A percentile compares a stretch with the other conserved stretches of the same genome.
Conservation (phyloP, 345 rosid species). For the Diplotaxis tenuifolia region DNA sequence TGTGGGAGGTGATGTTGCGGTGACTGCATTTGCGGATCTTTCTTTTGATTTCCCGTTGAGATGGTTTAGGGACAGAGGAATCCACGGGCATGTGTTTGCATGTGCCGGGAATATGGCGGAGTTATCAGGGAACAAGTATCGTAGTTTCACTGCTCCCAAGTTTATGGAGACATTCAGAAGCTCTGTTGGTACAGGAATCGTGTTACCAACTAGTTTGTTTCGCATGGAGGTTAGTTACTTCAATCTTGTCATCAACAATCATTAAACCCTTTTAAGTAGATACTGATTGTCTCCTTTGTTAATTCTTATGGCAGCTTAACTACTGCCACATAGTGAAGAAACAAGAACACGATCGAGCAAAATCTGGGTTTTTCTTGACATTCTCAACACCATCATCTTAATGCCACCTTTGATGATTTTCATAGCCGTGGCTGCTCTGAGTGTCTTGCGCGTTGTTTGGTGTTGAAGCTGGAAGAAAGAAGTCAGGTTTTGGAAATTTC, state of each 20-base stretch:
- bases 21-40: slow-evolving; percentile 83
- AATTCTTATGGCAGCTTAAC: slow-evolving; percentile 52
- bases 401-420: slow-evolving; percentile 14
- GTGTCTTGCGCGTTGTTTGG: neutral
- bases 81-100: slow-evolving; percentile 86
- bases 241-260: neutral
- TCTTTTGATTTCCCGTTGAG: slow-evolving; percentile 85
- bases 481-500: neutral
- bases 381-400: slow-evolving; percentile 47
- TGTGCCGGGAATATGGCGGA: slow-evolving; percentile 82
- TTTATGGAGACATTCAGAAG: slow-evolving; percentile 65
- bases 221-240: slow-evolving; percentile 78
- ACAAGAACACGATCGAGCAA: slow-evolving; percentile 56
- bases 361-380: slow-evolving; percentile 58
- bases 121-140: slow-evolving; percentile 68
- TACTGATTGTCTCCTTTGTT: slow-evolving; percentile 15
- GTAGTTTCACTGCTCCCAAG: slow-evolving; percentile 53
- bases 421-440: neutral
- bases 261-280: neutral
- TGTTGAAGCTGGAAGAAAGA: neutral
- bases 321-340: slow-evolving; percentile 66
- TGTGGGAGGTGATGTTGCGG: slow-evolving; percentile 88
- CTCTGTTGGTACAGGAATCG: slow-evolving; percentile 82
- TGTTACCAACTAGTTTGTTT: slow-evolving; percentile 71
- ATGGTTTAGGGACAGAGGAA: slow-evolving; percentile 84